phyloP scores from a whole-genome alignment of 768 basidiomycete species.

The Suillus sp. region DNA sequence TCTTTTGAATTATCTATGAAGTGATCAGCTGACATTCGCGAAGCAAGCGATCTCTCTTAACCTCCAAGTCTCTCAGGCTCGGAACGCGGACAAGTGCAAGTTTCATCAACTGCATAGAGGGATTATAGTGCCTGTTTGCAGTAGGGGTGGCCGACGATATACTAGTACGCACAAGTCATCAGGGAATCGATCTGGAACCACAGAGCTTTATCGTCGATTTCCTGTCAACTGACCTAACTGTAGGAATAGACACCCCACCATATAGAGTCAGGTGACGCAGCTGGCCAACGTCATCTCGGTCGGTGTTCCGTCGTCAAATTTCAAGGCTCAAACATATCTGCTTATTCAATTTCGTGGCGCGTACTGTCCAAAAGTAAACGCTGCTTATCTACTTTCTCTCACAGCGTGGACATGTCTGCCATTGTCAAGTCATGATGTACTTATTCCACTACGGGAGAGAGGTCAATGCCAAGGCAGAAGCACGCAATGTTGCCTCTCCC shows the following conservation, averaged over 20 bases:
- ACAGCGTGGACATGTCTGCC: background rate
- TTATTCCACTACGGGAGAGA: background rate
- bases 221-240: background rate
- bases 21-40: background rate
- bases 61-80: too few relatives aligned
- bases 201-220: background rate
- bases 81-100: background rate
- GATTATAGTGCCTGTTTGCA: background rate
- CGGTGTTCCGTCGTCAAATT: background rate
- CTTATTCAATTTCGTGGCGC: background rate
- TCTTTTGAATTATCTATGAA: background rate
- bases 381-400: slow-evolving; percentile 2
- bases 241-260: background rate
- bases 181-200: background rate
- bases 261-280: background rate
- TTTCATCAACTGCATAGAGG: background rate
- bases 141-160: background rate
- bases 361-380: background rate
- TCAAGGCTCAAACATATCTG: background rate
- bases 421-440: background rate
- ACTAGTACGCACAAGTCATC: background rate
- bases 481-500: slow-evolving; percentile 26
- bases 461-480: slow-evolving; percentile 10
- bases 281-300: background rate
- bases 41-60: too few relatives aligned